phyloP scores from a whole-genome alignment of 2,329 filamentous ascomycete genomes.

The Diaporthe sp. region DNA sequence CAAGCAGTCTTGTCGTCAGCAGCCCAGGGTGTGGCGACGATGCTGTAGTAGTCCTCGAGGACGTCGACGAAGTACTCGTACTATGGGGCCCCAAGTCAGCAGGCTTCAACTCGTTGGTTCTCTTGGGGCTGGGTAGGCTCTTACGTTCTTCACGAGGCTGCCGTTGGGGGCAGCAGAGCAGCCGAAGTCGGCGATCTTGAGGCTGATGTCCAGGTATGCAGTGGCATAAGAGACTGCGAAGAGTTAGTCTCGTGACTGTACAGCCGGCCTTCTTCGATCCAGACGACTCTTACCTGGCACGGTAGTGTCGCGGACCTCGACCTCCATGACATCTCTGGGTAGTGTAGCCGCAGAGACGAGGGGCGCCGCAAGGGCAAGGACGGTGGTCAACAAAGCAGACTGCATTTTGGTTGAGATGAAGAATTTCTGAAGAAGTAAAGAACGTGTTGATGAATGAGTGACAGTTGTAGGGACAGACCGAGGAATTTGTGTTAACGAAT shows the following conservation, averaged over 20 bases:
- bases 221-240: constrained; percentile 22
- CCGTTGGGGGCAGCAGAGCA: constrained; percentile 9
- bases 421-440: not conserved
- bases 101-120: not conserved
- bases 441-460: constrained; percentile 6
- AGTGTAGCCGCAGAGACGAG: constrained; percentile 13
- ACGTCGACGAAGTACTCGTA: constrained; percentile 36
- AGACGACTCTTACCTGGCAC: not conserved
- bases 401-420: constrained; percentile 4
- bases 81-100: not conserved
- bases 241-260: not conserved
- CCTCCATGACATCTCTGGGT: not conserved
- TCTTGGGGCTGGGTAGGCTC: not conserved
- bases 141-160: constrained; percentile 17
- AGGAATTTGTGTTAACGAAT: not conserved
- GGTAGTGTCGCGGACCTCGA: constrained; percentile 15
- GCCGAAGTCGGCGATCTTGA: constrained; percentile 34
- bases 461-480: not conserved
- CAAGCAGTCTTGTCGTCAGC: constrained; percentile 25
- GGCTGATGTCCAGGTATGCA: constrained; percentile 21
- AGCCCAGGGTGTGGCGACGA: constrained; percentile 33
- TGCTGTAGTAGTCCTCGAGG: constrained; percentile 24
- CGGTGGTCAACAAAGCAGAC: not conserved
- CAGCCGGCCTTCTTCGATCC: not conserved
- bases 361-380: constrained; percentile 19